phyloP scores from a whole-genome alignment of 164 flowering plant species.

The Magnolia officinalis region DNA sequence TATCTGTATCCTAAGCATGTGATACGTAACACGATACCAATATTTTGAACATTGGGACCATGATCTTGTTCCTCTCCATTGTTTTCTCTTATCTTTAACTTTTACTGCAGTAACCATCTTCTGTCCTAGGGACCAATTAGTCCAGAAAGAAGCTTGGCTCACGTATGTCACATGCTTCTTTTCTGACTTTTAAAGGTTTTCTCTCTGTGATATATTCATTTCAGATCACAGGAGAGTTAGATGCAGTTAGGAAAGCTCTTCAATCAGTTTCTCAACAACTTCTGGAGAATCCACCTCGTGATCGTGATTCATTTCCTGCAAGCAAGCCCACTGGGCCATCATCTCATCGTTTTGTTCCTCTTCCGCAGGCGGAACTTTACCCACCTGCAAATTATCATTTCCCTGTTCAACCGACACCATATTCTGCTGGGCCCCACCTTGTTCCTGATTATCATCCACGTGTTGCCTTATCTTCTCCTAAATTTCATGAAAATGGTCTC shows the following conservation, averaged over 20 bases:
- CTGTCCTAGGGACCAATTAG: too few species aligned
- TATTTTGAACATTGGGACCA: too few species aligned
- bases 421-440: conserved; percentile 47
- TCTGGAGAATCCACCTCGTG: conserved; percentile 52
- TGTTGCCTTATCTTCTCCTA: conserved; percentile 33
- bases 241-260: conserved; percentile 73
- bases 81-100: too few species aligned
- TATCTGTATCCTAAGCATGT: too few species aligned
- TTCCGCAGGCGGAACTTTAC: conserved; percentile 31
- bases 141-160: too few species aligned
- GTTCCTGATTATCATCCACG: conserved; percentile 34
- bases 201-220: conserved; percentile 1
- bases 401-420: conserved; percentile 40
- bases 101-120: too few species aligned
- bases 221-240: conserved; percentile 70
- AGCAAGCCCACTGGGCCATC: conserved; percentile 36
- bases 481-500: conserved; percentile 36
- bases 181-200: neutral
- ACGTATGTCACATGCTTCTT: neutral
- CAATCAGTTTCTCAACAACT: conserved; percentile 66
- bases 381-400: conserved; percentile 31
- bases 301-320: conserved; percentile 40
- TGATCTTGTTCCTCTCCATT: too few species aligned
- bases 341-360: conserved; percentile 37
- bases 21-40: too few species aligned